Percentiles rank a stretch among this genome's conserved stretches.
These are phyloP conservation scores for Yamagishiella unicocca DNA, from an alignment of 139 green algal genomes.

Conservation along the genomic window DNA sequence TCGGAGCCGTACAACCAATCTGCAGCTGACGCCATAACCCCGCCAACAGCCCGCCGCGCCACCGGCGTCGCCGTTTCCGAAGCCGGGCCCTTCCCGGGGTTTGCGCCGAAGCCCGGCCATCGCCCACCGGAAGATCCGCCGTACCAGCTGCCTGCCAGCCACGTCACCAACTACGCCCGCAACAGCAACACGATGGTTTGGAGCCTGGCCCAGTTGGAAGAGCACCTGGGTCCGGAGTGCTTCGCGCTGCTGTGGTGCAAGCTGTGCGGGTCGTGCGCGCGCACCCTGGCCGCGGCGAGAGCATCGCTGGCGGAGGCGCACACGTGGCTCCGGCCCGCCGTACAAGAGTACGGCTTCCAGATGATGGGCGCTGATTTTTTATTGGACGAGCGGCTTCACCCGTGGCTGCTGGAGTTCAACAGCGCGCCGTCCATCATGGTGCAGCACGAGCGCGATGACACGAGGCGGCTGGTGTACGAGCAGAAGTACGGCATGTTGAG, in stretches of 20 bases:
- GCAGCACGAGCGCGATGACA: constrained; percentile 36
- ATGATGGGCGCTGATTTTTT: constrained; percentile 67
- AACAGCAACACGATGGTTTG: constrained; percentile 68
- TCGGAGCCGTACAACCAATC: constrained; percentile 55
- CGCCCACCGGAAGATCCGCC: background rate
- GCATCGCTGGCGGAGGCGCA: constrained; percentile 53
- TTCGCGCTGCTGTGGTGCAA: constrained; percentile 52
- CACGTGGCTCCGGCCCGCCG: constrained; percentile 44
- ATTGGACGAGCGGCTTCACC: constrained; percentile 53
- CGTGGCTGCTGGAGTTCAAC: constrained; percentile 76
- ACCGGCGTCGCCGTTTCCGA: background rate
- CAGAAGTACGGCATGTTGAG: constrained; percentile 59
- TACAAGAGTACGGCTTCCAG: constrained; percentile 70
- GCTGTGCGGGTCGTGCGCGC: constrained; percentile 18
- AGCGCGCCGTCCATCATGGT: constrained; percentile 69
- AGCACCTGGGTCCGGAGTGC: constrained; percentile 39
- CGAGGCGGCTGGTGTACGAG: constrained; percentile 24
- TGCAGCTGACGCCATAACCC: background rate
- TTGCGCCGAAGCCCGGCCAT: too few relatives aligned
- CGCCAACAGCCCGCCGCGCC: background rate
- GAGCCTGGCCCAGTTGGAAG: constrained; percentile 50
- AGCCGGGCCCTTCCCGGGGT: too few relatives aligned
- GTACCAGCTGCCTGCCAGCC: constrained; percentile 37
- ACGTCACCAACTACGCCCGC: constrained; percentile 70
- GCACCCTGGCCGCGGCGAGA: constrained; percentile 39